Percentiles rank a stretch among this genome's conserved stretches.
Conservation (phyloP, 2,329 filamentous ascomycete species). For the Aspergillus versicolor region DNA sequence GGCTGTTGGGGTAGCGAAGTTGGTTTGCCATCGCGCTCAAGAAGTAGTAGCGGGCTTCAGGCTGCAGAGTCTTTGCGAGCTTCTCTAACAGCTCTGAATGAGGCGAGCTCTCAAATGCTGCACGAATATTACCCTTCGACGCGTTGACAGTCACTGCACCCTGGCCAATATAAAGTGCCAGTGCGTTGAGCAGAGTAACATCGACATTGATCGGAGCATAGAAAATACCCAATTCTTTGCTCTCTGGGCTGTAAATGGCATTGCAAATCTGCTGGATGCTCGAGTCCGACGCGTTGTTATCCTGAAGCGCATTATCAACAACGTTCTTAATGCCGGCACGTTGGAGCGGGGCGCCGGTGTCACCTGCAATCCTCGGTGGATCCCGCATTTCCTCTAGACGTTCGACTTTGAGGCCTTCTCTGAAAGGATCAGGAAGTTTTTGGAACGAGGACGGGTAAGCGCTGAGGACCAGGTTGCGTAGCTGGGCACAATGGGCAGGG, state of each 20-base stretch:
- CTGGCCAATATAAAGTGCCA: slow-evolving; percentile 79
- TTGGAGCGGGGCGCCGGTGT: slow-evolving; percentile 53
- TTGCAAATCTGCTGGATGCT: slow-evolving; percentile 71
- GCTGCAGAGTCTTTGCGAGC: slow-evolving; percentile 70
- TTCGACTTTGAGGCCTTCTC: slow-evolving; percentile 72
- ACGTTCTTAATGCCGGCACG: slow-evolving; percentile 54
- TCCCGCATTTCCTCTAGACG: slow-evolving; percentile 72
- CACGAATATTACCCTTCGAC: slow-evolving; percentile 55
- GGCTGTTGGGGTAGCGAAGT: slow-evolving; percentile 81
- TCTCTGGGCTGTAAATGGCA: slow-evolving; percentile 62
- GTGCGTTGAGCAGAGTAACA: slow-evolving; percentile 69
- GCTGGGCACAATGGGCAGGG: slow-evolving; percentile 78
- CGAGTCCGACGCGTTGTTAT: slow-evolving; percentile 67
- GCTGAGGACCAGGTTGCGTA: slow-evolving; percentile 83
- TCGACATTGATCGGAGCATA: slow-evolving; percentile 69
- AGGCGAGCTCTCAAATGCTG: slow-evolving; percentile 65
- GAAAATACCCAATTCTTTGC: slow-evolving; percentile 63
- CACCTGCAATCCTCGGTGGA: slow-evolving; percentile 63
- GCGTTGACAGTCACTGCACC: slow-evolving; percentile 63
- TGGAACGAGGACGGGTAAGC: slow-evolving; percentile 70
- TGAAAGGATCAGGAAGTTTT: slow-evolving; percentile 72
- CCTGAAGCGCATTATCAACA: slow-evolving; percentile 53
- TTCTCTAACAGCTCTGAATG: slow-evolving; percentile 73
- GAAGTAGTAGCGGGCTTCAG: slow-evolving; percentile 81
- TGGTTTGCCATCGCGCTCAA: slow-evolving; percentile 85